phyloP scores from a whole-genome alignment of 148 eudicot species.

The Dianthus caryophyllus region DNA sequence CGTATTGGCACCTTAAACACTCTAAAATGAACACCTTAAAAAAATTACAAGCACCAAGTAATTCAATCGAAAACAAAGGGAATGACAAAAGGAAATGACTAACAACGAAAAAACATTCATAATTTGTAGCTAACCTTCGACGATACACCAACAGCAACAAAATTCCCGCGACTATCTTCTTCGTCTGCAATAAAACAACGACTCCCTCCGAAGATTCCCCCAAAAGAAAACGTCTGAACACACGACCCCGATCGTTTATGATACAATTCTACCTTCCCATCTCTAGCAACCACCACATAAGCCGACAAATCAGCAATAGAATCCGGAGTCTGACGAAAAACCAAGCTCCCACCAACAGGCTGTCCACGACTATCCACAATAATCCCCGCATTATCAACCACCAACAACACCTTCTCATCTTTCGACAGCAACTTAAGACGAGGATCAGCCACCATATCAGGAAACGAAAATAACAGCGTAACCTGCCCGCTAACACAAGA shows the following conservation, averaged over 20 bases:
- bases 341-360: slow-evolving; percentile 93
- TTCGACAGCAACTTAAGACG: slow-evolving; percentile 54
- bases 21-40: no score
- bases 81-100: background rate
- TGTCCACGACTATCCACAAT: slow-evolving; percentile 67
- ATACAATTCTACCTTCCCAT: slow-evolving; percentile 72
- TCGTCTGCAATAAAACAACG: slow-evolving; percentile 55
- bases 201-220: slow-evolving; percentile 37
- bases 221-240: slow-evolving; percentile 56
- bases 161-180: slow-evolving; percentile 43
- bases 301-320: slow-evolving; percentile 61
- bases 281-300: slow-evolving; percentile 48
- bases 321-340: slow-evolving; percentile 66
- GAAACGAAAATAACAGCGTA: slow-evolving; percentile 64
- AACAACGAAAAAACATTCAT: background rate
- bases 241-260: slow-evolving; percentile 65
- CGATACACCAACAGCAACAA: slow-evolving; percentile 58
- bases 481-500: slow-evolving; percentile 59
- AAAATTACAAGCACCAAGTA: background rate
- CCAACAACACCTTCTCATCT: slow-evolving; percentile 58
- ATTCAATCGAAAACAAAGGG: background rate
- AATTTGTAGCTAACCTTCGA: slow-evolving; percentile 51
- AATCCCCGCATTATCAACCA: slow-evolving; percentile 87
- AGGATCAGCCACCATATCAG: slow-evolving; percentile 57
- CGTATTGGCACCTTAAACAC: no score